Evolutionary conservation across 2,329 filamentous ascomycete species (phyloP), one percentile per base, ranked within the genome.

Genomic region (Arthrobotrys musiformis): DNA sequence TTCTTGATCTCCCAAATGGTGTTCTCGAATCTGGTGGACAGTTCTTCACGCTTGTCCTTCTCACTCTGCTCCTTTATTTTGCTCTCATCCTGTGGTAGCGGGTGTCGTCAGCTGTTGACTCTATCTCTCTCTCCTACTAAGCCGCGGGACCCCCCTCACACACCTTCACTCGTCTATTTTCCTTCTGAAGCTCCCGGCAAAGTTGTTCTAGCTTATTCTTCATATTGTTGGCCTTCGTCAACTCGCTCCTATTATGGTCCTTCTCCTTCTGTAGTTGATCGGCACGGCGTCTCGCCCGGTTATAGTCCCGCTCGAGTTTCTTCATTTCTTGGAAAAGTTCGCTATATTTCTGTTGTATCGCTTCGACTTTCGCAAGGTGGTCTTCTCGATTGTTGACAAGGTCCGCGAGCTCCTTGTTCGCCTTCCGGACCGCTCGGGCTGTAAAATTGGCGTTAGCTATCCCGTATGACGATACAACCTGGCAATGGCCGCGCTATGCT

Each of bases 91-190:
- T 93, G 82, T 56, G 66, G 35, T 56, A 22, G 30, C 35, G 50
- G 24, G 17, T 35, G 4, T 33, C 15, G 58, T 79, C 70, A 58
- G 33, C 19, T n/a, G 2, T 13, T n/a, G 19, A 37, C n/a, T n/a
- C n/a, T n/a, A 50, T 9, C 33, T 9, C 17, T 17, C 7, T n/a
- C 54, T n/a, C 17, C n/a, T n/a, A n/a, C n/a, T n/a, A 15, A 40
- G 33, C 33, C 9, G 8, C n/a, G 2, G 33, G 17, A 13, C 19
- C 48, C 26, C 19, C 24, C 8, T 46, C 11, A 42, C 58, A n/a
- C 84, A 95, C 93, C 91, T 98, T 98, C 79, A 99, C 90, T 85
- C 97, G 96, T 85, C 98, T 98, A 84, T 99, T 99, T 82, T 99
- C 95, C 81, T 94, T 92, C 77, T 96, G 95, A 68, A 99, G 87